A percentile compares a stretch with the other conserved stretches of the same genome.
Conservation (phyloP, 106 monocot genomes). For the Narthecium ossifragum region DNA sequence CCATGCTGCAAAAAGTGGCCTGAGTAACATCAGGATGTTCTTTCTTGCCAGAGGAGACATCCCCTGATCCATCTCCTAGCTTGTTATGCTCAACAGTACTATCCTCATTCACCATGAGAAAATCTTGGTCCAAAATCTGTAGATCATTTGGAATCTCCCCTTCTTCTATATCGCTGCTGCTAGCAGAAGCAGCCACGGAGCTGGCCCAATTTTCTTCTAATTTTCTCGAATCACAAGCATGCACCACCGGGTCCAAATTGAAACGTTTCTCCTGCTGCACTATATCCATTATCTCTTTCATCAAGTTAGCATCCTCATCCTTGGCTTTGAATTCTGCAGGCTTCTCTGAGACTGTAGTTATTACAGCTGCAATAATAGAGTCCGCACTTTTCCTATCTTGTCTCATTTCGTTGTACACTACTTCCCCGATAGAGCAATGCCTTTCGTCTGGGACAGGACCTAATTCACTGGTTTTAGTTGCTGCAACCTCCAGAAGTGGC, state of each 20-base stretch:
- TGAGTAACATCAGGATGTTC: not conserved
- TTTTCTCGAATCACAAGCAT: conserved; percentile 5
- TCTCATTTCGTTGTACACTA: too few species aligned
- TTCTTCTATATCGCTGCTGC: conserved; percentile 42
- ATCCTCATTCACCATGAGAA: conserved; percentile 7
- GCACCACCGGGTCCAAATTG: not conserved
- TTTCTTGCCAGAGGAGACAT: too few species aligned
- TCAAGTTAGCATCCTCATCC: not conserved
- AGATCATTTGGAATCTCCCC: conserved; percentile 52
- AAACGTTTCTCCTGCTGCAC: not conserved
- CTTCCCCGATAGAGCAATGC: too few species aligned
- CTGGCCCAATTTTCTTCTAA: not conserved
- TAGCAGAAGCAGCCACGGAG: not conserved
- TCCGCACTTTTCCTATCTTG: too few species aligned
- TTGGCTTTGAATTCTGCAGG: not conserved
- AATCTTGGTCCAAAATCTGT: conserved; percentile 16
- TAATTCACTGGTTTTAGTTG: not conserved
- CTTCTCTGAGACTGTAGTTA: too few species aligned
- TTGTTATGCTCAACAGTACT: conserved; percentile 9
- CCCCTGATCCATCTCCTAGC: not conserved
- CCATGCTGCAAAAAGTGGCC: not conserved
- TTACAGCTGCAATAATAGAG: too few species aligned
- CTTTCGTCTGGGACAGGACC: too few species aligned
- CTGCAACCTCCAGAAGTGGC: too few species aligned
- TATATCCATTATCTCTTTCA: not conserved